Conservation (phyloP, 177 flowering plant genomes). For the Tripterygium wilfordii region DNA sequence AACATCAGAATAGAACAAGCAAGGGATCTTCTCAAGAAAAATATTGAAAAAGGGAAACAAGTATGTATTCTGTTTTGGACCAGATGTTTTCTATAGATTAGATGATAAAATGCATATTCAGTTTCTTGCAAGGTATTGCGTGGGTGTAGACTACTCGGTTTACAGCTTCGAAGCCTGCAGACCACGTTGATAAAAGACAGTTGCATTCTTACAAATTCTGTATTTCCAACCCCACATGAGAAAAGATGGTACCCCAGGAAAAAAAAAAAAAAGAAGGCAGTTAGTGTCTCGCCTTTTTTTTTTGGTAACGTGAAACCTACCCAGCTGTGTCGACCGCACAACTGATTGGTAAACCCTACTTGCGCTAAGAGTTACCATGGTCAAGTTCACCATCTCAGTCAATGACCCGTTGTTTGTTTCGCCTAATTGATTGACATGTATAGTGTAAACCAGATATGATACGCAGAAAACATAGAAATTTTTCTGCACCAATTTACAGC, state of each 20-base stretch:
- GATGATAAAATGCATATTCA: too few species aligned
- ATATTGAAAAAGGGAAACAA: conserved; percentile 1
- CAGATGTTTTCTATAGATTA: too few species aligned
- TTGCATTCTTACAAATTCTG: neutral
- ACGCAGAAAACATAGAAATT: conserved; percentile 3
- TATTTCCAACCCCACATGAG: neutral
- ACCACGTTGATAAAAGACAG: neutral
- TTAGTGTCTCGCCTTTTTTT: neutral
- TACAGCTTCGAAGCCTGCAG: too few species aligned
- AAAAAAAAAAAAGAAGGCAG: neutral
- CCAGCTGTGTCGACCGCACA: too few species aligned
- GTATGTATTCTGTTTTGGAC: too few species aligned
- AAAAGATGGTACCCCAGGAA: neutral
- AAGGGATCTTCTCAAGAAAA: neutral
- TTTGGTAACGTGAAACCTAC: too few species aligned
- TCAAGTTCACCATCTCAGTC: too few species aligned
- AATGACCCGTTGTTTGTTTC: too few species aligned
- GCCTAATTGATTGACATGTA: conserved; percentile 3
- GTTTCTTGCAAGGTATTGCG: neutral
- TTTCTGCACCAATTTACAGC: conserved; percentile 1
- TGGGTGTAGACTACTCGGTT: too few species aligned
- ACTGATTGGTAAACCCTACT: too few species aligned
- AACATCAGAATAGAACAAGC: conserved; percentile 5
- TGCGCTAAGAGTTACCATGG: too few species aligned
- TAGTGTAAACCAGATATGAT: neutral